These are phyloP conservation scores for Starmerella tilneyi DNA, from an alignment of 805 yeast genomes.

Conservation along the genomic window DNA sequence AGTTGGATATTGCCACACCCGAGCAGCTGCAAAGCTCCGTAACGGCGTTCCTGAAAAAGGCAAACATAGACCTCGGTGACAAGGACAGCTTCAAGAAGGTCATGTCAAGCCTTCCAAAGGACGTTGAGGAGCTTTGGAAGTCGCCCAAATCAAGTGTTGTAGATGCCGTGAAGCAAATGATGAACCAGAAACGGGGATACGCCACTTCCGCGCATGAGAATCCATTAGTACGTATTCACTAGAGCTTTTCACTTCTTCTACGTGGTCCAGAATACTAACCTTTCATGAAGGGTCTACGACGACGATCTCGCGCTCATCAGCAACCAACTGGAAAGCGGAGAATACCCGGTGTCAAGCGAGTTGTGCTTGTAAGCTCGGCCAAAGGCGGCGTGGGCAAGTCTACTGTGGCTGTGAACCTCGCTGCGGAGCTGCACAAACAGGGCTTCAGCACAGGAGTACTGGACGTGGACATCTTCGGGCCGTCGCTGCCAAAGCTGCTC, in stretches of 20 bases:
- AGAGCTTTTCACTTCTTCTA: background rate
- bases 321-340: slow-evolving; percentile 28
- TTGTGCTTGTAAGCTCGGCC: slow-evolving; percentile 61
- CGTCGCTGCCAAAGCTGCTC: slow-evolving; percentile 65
- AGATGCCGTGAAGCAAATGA: slow-evolving; percentile 22
- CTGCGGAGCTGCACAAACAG: slow-evolving; percentile 45
- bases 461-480: slow-evolving; percentile 79
- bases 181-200: slow-evolving; percentile 23
- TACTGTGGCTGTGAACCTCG: slow-evolving; percentile 57
- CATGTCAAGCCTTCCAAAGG: slow-evolving; percentile 22
- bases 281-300: slow-evolving; percentile 36
- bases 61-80: slow-evolving; percentile 17
- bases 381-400: slow-evolving; percentile 80
- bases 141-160: slow-evolving; percentile 28
- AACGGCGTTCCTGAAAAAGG: slow-evolving; percentile 3
- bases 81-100: slow-evolving; percentile 17
- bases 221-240: slow-evolving; percentile 41
- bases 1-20: slow-evolving; percentile 42
- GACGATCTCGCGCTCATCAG: slow-evolving; percentile 19
- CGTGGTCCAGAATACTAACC: slow-evolving; percentile 18
- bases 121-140: slow-evolving; percentile 29
- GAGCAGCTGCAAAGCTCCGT: slow-evolving; percentile 37
- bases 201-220: slow-evolving; percentile 37
- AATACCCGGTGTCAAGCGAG: slow-evolving; percentile 51
- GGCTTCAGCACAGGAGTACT: slow-evolving; percentile 57